Evolutionary conservation across 495 filamentous ascomycete genomes (phyloP), one percentile per base, ranked within the genome.

Genomic region (Bacidia gigantensis): DNA sequence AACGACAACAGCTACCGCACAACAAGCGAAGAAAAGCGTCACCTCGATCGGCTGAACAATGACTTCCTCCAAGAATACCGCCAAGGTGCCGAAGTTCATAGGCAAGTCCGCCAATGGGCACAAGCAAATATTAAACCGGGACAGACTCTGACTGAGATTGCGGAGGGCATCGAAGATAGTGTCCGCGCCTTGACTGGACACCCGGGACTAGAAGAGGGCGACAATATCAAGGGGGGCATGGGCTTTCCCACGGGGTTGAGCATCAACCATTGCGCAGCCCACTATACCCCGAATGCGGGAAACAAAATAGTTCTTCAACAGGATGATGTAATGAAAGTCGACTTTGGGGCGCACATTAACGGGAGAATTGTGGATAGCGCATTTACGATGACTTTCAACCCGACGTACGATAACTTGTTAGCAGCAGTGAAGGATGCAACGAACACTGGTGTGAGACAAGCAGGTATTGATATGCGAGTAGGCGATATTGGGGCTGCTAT

Each of bases 251-350:
- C 77, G 0, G 79, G 79, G 11, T 62, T 83, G 29, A 74, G 70
- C 49, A 61, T 81, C 45, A 80, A 83, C 53, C 69, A 81, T 55
- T 73, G 70, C 53, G 79, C 76, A 11, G 79, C 79, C 10, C 79
- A 83, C 58, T 82, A 73, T 56, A 79, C 75, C 1, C 79, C 79
- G 9, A 83, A 83, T 56, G 75, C 78, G 0, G 77, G 79, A 3
- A 73, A 77, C 54, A 80, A 79, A 64, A 71, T 73, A 55, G 60
- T 81, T 44, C 58, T 83, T 46, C 60, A 77, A 39, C 45, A 71
- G 47, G 69, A 72, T 14, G 77, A 83, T 64, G 77, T 83, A 11
- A 75, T 83, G 75, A 83, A 80, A 56, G 74, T 83, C n/a, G 79
- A 83, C 58, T 79, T 82, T 58, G 79, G 79, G 24, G 77, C 79